phyloP scores from a whole-genome alignment of 2,329 filamentous ascomycete genomes.

The Plenodomus biglobosus region DNA sequence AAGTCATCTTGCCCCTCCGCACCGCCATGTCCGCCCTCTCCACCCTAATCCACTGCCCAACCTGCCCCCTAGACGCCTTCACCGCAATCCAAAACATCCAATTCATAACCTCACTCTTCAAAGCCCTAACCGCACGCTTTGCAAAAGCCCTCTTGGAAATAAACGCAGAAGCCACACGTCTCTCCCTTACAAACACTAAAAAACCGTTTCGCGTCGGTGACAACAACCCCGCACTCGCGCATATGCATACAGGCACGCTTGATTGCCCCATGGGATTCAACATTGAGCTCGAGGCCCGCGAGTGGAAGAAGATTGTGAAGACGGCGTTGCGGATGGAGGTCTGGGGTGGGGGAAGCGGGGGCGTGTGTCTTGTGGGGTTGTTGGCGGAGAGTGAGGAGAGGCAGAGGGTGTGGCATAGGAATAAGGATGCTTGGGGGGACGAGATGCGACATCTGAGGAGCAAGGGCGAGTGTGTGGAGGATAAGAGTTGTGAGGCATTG shows the following conservation, averaged over 20 bases:
- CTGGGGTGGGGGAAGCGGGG: constrained; percentile 39
- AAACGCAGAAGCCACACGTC: constrained; percentile 42
- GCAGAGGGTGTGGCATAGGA: constrained; percentile 48
- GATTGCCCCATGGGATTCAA: constrained; percentile 51
- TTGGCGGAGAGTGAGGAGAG: constrained; percentile 46
- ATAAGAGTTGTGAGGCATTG: constrained; percentile 17
- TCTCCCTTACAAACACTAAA: constrained; percentile 33
- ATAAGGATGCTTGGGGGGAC: constrained; percentile 11
- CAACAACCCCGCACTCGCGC: constrained; percentile 38
- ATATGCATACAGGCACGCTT: constrained; percentile 48
- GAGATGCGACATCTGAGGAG: constrained; percentile 28
- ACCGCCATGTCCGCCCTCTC: constrained; percentile 47
- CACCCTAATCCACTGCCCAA: constrained; percentile 44
- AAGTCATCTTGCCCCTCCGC: constrained; percentile 46
- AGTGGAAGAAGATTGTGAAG: constrained; percentile 50
- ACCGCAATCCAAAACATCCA: constrained; percentile 51
- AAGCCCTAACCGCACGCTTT: constrained; percentile 48
- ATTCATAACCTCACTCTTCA: constrained; percentile 46
- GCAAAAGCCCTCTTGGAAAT: constrained; percentile 46
- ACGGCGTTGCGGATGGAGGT: constrained; percentile 51
- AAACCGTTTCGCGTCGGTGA: constrained; percentile 51
- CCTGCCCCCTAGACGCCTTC: constrained; percentile 48
- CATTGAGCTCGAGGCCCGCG: constrained; percentile 47
- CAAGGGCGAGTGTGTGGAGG: constrained; percentile 4
- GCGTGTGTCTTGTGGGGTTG: constrained; percentile 37